These are phyloP conservation scores for Pyricularia sp. DNA, from an alignment of 2,329 filamentous ascomycete species.

Conservation along the genomic window DNA sequence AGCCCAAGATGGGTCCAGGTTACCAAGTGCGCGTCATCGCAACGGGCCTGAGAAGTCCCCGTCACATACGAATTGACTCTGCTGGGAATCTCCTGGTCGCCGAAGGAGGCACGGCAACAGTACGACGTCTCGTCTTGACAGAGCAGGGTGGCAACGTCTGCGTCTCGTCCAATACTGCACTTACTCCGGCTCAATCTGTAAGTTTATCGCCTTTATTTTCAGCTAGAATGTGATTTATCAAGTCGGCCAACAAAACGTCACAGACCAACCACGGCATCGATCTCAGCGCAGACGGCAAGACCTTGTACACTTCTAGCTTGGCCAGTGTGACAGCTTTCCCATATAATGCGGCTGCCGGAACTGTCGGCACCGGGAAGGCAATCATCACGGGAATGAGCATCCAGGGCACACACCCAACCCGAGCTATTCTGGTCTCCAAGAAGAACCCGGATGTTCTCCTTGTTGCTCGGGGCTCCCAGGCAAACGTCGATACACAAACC, in stretches of 20 bases:
- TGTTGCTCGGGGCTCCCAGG: constrained; percentile 9
- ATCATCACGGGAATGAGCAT: constrained; percentile 35
- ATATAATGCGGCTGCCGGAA: constrained; percentile 39
- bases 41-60: constrained; percentile 9
- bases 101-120: constrained; percentile 5
- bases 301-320: constrained; percentile 37
- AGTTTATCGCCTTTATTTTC: neutral
- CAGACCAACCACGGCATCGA: constrained; percentile 34
- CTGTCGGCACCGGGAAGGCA: constrained; percentile 22
- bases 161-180: constrained; percentile 19
- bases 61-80: constrained; percentile 7
- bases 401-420: constrained; percentile 41
- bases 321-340: constrained; percentile 44
- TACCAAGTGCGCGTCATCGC: constrained; percentile 10
- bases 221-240: neutral
- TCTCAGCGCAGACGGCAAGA: constrained; percentile 30
- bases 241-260: neutral
- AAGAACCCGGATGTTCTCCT: constrained; percentile 32
- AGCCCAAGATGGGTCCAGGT: constrained; percentile 10
- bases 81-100: constrained; percentile 3
- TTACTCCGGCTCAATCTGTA: constrained; percentile 10
- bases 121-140: constrained; percentile 25
- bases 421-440: constrained; percentile 46
- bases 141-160: constrained; percentile 26
- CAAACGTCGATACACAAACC: constrained; percentile 9